These are phyloP conservation scores for Cynara cardunculus DNA, from an alignment of 129 eudicot genomes.

Conservation along the genomic window DNA sequence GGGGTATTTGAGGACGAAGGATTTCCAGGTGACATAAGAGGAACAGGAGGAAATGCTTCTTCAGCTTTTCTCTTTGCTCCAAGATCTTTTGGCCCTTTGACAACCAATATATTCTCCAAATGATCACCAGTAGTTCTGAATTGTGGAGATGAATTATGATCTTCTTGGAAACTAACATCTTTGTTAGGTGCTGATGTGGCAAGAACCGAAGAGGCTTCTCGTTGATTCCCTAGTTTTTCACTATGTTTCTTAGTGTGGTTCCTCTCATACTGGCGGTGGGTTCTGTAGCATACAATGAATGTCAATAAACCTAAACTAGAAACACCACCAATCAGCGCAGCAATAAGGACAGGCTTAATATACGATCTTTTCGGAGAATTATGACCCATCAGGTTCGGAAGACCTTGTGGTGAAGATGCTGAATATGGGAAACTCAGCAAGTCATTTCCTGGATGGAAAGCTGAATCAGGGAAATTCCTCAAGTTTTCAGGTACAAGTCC, in stretches of 20 bases:
- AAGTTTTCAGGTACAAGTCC: slow-evolving; percentile 71
- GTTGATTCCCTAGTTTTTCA: slow-evolving; percentile 35
- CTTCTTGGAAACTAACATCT: slow-evolving; percentile 15
- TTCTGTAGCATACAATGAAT: slow-evolving; percentile 44
- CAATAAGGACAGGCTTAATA: slow-evolving; percentile 50
- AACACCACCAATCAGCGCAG: slow-evolving; percentile 48
- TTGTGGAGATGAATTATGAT: slow-evolving; percentile 18
- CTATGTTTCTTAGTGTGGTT: slow-evolving; percentile 16
- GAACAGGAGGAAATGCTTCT: slow-evolving; percentile 28
- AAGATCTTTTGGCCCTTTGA: slow-evolving; percentile 4
- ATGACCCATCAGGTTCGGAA: slow-evolving; percentile 26
- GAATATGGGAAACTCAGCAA: slow-evolving; percentile 46
- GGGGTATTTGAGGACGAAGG: slow-evolving; percentile 34
- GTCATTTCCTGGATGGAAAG: slow-evolving; percentile 80
- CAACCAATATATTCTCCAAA: slow-evolving; percentile 24
- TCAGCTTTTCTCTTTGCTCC: slow-evolving; percentile 7
- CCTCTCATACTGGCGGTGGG: slow-evolving; percentile 19
- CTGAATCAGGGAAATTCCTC: slow-evolving; percentile 56
- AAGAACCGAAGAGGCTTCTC: slow-evolving; percentile 26
- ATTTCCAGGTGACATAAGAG: slow-evolving; percentile 27
- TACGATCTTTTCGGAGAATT: slow-evolving; percentile 33
- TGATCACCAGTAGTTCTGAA: slow-evolving; percentile 20
- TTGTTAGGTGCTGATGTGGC: slow-evolving; percentile 26
- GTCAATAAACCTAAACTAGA: slow-evolving; percentile 37
- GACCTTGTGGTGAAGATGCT: slow-evolving; percentile 32